Base-by-base conservation (phyloP, 1,139 yeast genomes). In the Candida glucosophila region DNA sequence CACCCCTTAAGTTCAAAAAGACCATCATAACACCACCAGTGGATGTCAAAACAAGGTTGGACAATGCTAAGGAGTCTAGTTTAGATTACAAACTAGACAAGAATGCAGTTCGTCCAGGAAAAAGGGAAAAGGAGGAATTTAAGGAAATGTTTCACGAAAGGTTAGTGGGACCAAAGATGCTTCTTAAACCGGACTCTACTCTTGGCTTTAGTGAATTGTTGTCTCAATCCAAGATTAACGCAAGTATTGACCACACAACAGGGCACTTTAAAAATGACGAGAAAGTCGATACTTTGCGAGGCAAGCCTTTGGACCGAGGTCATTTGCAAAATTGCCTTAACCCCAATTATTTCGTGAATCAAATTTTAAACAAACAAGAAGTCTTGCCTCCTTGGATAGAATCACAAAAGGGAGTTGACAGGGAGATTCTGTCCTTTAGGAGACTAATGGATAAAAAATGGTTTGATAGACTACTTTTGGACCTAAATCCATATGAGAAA, bases 301-400 rank as follows among this genome's bases (percentile, higher is more conserved):
- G 93, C 0, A 62, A 69, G 37, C 77, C 79, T 2, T 42, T 78
- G 14, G 61, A 62, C 20, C 44, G 47, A 19, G 70, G 65, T 12
- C 82, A 81, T 43, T 54, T 85, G 46, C 77, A 76, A 35, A 75
- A 81, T 39, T 44, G 64, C 20, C 50, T 58, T 6, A 66, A 62
- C 34, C 41, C 64, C 4, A 56, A 52, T 31, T 64, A 58, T 36
- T 64, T 64, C 33, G 49, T 64, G 50, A 63, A 60, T 37, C 63
- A 61, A 34, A 77, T 85, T 25, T 55, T 85, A 32, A 76, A 72
- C 37, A 69, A 72, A 23, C 95, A 85, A 47, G 86, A 82, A 24
- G 76, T 81, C 1, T 58, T 77, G 7, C 95, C 95, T 0, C 92
- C 93, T 0, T 85, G 95, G 95, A 77, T 85, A 17, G 93, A 83